Evolutionary conservation across 805 yeast species (phyloP).

Genomic region (Komagataella phaffii): DNA sequence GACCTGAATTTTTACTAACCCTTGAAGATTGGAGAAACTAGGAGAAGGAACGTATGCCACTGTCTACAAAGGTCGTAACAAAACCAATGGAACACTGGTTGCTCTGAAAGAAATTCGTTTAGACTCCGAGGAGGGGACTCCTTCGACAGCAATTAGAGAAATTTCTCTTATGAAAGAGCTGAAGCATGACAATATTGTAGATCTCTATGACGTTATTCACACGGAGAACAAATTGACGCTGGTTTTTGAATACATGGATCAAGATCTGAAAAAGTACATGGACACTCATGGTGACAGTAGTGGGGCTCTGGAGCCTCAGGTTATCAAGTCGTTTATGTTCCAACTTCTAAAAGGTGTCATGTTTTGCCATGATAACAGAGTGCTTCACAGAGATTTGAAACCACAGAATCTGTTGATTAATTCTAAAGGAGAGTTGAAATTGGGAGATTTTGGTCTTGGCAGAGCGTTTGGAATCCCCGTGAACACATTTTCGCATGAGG

Average conservation of each 20-base stretch:
- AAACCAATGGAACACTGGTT: slow-evolving; percentile 77
- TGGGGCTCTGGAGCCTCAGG: slow-evolving; percentile 60
- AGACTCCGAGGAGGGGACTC: slow-evolving; percentile 97
- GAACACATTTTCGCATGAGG: slow-evolving; percentile 94
- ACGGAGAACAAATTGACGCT: slow-evolving; percentile 90
- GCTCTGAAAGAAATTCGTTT: slow-evolving; percentile 91
- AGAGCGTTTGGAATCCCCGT: slow-evolving; percentile 97
- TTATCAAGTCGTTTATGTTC: slow-evolving; percentile 86
- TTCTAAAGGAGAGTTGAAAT: slow-evolving; percentile 78
- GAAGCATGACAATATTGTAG: slow-evolving; percentile 84
- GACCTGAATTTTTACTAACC: slow-evolving; percentile 2
- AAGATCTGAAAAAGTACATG: slow-evolving; percentile 91
- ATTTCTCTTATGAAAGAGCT: slow-evolving; percentile 91
- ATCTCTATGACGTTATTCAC: slow-evolving; percentile 90
- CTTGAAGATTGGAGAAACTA: slow-evolving; percentile 51
- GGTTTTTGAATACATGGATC: slow-evolving; percentile 89
- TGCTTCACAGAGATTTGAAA: slow-evolving; percentile 78
- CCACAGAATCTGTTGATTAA: slow-evolving; percentile 91
- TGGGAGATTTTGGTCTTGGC: slow-evolving; percentile 95
- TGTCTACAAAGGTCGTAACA: slow-evolving; percentile 89
- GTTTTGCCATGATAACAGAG: slow-evolving; percentile 77
- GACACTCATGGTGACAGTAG: slow-evolving; percentile 57
- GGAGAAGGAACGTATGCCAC: slow-evolving; percentile 98
- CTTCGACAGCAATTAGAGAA: slow-evolving; percentile 95
- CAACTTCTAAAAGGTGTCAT: slow-evolving; percentile 83